A percentile compares a stretch with the other conserved stretches of the same genome.
These are phyloP conservation scores for Prunus campanulata DNA, from an alignment of 306 rosid species.

Conservation along the genomic window DNA sequence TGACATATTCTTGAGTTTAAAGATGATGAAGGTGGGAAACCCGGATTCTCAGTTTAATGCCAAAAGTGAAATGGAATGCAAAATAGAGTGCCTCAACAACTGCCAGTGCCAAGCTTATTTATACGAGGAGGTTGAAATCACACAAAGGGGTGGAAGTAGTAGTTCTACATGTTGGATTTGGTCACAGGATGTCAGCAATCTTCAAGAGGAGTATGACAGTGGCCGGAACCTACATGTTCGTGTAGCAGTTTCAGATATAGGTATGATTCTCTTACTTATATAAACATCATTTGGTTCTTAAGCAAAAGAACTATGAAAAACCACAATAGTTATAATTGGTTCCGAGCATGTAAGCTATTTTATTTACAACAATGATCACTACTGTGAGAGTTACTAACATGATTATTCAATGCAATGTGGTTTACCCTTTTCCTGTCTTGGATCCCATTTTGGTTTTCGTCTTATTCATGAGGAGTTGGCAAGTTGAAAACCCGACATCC, in stretches of 20 bases:
- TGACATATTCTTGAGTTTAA: conserved; percentile 55
- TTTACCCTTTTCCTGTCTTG: too few relatives aligned
- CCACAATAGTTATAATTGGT: too few relatives aligned
- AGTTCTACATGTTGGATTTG: conserved; percentile 67
- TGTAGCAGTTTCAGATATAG: conserved; percentile 60
- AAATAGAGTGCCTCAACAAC: conserved; percentile 63
- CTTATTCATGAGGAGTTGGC: too few relatives aligned
- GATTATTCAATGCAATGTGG: too few relatives aligned
- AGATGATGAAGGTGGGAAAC: conserved; percentile 74
- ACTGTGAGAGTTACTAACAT: too few relatives aligned
- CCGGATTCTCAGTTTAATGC: conserved; percentile 76
- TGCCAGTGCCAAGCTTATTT: conserved; percentile 74
- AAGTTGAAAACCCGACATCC: too few relatives aligned
- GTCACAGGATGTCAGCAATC: conserved; percentile 70
- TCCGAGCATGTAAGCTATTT: too few relatives aligned
- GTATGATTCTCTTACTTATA: conserved; percentile 30
- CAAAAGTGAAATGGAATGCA: conserved; percentile 54
- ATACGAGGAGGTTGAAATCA: conserved; percentile 33
- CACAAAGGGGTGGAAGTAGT: conserved; percentile 15
- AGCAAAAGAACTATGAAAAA: too few relatives aligned
- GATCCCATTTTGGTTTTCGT: too few relatives aligned
- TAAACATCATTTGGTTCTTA: not conserved
- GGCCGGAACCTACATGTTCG: conserved; percentile 64
- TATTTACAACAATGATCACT: too few relatives aligned
- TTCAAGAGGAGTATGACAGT: conserved; percentile 59